These are phyloP conservation scores for Saraca asoca DNA, from an alignment of 331 rosid species.

Conservation along the genomic window DNA sequence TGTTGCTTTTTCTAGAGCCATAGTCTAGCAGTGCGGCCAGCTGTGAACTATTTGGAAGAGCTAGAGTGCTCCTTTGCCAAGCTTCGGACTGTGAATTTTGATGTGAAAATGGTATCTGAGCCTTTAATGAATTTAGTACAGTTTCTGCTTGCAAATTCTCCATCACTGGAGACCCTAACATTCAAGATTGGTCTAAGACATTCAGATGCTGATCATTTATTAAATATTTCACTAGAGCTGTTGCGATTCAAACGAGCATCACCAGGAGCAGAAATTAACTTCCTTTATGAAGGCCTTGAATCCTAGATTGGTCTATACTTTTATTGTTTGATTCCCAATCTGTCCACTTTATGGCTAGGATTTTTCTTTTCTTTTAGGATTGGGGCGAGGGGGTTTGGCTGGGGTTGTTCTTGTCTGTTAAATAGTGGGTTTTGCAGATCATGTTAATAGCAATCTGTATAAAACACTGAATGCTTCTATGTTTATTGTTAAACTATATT, in stretches of 20 bases:
- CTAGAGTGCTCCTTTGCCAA: background rate
- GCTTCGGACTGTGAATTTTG: slow-evolving; percentile 12
- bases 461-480: no score
- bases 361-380: no score
- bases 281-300: background rate
- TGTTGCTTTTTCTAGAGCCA: background rate
- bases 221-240: slow-evolving; percentile 6
- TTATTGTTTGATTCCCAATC: no score
- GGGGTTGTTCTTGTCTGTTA: no score
- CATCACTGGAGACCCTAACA: slow-evolving; percentile 13
- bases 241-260: slow-evolving; percentile 18
- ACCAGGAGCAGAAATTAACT: slow-evolving; percentile 4
- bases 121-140: background rate
- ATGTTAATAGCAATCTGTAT: no score
- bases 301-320: no score
- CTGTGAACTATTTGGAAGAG: background rate
- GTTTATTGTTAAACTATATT: no score
- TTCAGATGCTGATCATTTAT: background rate
- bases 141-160: slow-evolving; percentile 18
- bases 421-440: no score
- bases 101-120: background rate
- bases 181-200: background rate
- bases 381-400: no score
- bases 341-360: no score
- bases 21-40: fast-evolving